Percentiles rank a stretch among this genome's conserved stretches.
Conservation (phyloP, 164 flowering plant genomes). For the Magnolia kwangsiensis region DNA sequence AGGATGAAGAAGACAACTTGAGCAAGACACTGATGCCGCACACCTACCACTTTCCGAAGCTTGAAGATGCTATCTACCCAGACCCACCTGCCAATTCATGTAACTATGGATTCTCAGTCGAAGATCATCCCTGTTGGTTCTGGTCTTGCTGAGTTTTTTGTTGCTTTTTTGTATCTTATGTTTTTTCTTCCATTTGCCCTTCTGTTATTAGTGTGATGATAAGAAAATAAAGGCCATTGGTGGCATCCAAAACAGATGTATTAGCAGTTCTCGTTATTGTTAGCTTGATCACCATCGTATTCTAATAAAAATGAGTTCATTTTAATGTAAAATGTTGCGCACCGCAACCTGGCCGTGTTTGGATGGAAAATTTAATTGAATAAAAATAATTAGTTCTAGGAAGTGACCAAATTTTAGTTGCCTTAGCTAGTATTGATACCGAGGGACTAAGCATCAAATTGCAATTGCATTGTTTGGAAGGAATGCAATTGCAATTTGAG, state of each 20-base stretch:
- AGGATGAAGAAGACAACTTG: slow-evolving; percentile 52
- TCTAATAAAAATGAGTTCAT: neutral
- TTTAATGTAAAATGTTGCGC: neutral
- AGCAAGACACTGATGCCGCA: slow-evolving; percentile 33
- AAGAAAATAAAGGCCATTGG: neutral
- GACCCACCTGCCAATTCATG: slow-evolving; percentile 42
- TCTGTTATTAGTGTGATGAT: neutral
- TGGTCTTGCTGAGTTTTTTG: slow-evolving; percentile 37
- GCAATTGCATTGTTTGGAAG: no score
- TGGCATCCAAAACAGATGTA: neutral
- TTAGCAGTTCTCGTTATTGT: neutral
- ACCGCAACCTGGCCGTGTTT: neutral
- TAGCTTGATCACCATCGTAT: neutral
- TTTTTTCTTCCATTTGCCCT: neutral
- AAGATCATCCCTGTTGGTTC: slow-evolving; percentile 61
- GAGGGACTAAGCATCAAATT: no score
- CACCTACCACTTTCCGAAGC: slow-evolving; percentile 41
- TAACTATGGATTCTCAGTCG: slow-evolving; percentile 42
- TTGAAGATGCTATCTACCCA: slow-evolving; percentile 36
- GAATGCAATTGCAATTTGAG: no score
- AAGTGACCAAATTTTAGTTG: no score
- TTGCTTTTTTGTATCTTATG: neutral
- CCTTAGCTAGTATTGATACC: no score
- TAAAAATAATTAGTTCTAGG: no score
- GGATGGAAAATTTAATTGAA: no score